Conservation (phyloP, 2,329 filamentous ascomycete species). For the Diplodia seriata region DNA sequence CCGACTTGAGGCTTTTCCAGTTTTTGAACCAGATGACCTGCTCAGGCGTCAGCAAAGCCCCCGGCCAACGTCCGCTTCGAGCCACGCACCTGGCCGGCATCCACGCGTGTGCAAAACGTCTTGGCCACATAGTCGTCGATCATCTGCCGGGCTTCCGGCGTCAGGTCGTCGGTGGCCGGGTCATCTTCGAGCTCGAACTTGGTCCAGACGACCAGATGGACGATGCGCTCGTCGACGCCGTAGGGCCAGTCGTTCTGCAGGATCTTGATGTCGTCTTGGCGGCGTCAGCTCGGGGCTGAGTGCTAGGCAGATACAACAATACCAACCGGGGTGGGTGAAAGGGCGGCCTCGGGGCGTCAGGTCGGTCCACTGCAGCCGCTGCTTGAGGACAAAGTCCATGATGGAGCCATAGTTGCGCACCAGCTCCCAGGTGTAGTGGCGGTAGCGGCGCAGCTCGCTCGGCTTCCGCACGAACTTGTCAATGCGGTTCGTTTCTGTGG, state of each 20-base stretch:
- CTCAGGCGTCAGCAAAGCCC: slow-evolving; percentile 34
- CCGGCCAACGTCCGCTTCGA: background rate
- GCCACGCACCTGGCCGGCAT: slow-evolving; percentile 52
- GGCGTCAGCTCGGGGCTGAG: slow-evolving; percentile 25
- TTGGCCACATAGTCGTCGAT: slow-evolving; percentile 74
- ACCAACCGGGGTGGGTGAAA: slow-evolving; percentile 53
- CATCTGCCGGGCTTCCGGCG: slow-evolving; percentile 64
- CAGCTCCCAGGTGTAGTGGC: slow-evolving; percentile 70
- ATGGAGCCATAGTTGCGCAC: slow-evolving; percentile 75
- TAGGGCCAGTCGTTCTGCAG: slow-evolving; percentile 95
- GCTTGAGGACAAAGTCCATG: slow-evolving; percentile 74
- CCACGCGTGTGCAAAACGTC: slow-evolving; percentile 66
- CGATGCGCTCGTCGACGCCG: slow-evolving; percentile 76
- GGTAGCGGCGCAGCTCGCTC: slow-evolving; percentile 78
- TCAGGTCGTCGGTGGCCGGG: slow-evolving; percentile 69
- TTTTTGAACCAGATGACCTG: slow-evolving; percentile 90
- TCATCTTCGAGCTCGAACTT: slow-evolving; percentile 83
- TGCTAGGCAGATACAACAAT: slow-evolving; percentile 19
- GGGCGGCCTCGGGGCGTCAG: slow-evolving; percentile 50
- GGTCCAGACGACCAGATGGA: slow-evolving; percentile 91
- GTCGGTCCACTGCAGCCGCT: slow-evolving; percentile 73
- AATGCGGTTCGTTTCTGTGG: slow-evolving; percentile 68
- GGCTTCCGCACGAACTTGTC: slow-evolving; percentile 79
- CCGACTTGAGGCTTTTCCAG: slow-evolving; percentile 82
- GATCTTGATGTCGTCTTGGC: slow-evolving; percentile 70